phyloP scores from a whole-genome alignment of 495 filamentous ascomycete species.

The Penicillium desertorum region DNA sequence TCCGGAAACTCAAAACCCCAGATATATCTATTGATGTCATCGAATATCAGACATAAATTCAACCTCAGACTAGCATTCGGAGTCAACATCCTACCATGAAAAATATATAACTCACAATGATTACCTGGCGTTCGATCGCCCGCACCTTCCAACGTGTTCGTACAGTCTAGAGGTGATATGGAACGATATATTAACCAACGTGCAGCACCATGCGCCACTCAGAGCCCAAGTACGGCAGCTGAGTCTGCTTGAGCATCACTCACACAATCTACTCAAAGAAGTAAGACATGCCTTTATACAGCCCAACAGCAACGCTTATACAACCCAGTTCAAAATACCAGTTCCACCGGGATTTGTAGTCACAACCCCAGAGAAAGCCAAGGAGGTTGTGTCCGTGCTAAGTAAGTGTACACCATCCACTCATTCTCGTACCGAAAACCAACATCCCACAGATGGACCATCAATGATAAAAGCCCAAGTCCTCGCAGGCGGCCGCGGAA shows the following conservation, averaged over 20 bases:
- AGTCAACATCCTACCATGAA: neutral
- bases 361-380: slow-evolving; percentile 24
- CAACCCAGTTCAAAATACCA: slow-evolving; percentile 28
- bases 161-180: neutral
- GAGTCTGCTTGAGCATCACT: slow-evolving; percentile 31
- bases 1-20: slow-evolving; percentile 12
- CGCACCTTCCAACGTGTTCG: slow-evolving; percentile 2
- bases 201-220: slow-evolving; percentile 12
- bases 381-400: slow-evolving; percentile 26
- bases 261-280: slow-evolving; percentile 31
- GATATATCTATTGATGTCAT: slow-evolving; percentile 12
- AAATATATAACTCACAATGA: neutral
- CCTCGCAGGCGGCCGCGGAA: slow-evolving; percentile 34
- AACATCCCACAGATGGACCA: slow-evolving; percentile 23
- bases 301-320: slow-evolving; percentile 7
- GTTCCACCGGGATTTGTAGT: slow-evolving; percentile 31
- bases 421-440: neutral
- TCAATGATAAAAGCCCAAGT: slow-evolving; percentile 36
- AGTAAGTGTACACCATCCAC: slow-evolving; percentile 11
- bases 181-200: neutral
- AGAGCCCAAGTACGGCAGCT: slow-evolving; percentile 22
- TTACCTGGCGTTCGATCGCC: slow-evolving; percentile 1
- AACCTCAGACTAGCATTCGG: neutral
- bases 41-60: neutral
- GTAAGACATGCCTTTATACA: slow-evolving; percentile 8